Conservation (phyloP, 2,329 filamentous ascomycete species). For the Ceratocystis papillata region DNA sequence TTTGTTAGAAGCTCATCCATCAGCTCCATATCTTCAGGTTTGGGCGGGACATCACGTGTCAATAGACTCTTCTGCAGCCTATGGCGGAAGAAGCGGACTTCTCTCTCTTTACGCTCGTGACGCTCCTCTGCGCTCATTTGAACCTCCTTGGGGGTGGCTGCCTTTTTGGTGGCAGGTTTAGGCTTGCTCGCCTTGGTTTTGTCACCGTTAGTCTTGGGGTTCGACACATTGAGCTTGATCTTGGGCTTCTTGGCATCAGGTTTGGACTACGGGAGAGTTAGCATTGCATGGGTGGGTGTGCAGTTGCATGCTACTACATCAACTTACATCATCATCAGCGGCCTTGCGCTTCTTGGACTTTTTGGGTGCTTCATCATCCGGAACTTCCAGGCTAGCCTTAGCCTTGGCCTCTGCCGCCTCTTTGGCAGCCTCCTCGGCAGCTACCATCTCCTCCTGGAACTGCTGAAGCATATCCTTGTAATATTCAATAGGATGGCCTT, state of each 20-base stretch:
- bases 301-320: slow-evolving; percentile 25
- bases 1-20: slow-evolving; percentile 71
- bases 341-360: slow-evolving; percentile 77
- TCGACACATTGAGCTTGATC: slow-evolving; percentile 55
- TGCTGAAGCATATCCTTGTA: slow-evolving; percentile 73
- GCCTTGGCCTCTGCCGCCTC: slow-evolving; percentile 36
- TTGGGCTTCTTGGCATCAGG: slow-evolving; percentile 57
- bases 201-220: slow-evolving; percentile 41
- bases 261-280: slow-evolving; percentile 26
- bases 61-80: slow-evolving; percentile 91
- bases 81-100: slow-evolving; percentile 87
- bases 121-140: slow-evolving; percentile 50
- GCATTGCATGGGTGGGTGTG: not conserved
- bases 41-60: slow-evolving; percentile 70
- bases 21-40: slow-evolving; percentile 68
- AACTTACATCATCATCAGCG: slow-evolving; percentile 52
- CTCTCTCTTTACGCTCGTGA: slow-evolving; percentile 52
- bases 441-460: slow-evolving; percentile 53
- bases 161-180: slow-evolving; percentile 45
- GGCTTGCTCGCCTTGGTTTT: slow-evolving; percentile 45
- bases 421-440: slow-evolving; percentile 43
- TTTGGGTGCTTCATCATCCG: slow-evolving; percentile 53
- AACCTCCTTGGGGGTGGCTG: slow-evolving; percentile 44
- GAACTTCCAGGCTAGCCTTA: slow-evolving; percentile 37
- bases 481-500: slow-evolving; percentile 64